Evolutionary conservation across 208 protist genomes (phyloP).

Genomic region (Leishmania turanica): DNA sequence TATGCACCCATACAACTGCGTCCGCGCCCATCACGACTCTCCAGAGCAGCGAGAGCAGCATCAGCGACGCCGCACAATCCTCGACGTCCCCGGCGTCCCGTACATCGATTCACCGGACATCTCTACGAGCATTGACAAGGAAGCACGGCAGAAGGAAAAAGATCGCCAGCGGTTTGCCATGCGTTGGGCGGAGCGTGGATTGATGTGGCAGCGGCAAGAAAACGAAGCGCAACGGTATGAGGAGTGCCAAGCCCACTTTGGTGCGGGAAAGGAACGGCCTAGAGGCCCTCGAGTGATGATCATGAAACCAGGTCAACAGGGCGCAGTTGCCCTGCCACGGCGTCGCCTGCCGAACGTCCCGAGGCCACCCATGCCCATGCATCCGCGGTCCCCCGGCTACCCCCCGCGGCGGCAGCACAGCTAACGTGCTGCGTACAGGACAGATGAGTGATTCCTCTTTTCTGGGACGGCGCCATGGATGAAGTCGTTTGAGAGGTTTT

Average conservation of each 20-base stretch:
- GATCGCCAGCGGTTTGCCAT: conserved; percentile 18
- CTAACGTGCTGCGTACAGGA: neutral
- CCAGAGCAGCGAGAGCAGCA: conserved; percentile 1
- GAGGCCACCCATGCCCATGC: neutral
- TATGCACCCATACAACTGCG: neutral
- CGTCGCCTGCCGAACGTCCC: neutral
- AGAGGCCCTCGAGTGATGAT: neutral
- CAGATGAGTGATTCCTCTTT: neutral
- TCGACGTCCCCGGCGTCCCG: conserved; percentile 28
- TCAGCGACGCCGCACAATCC: conserved; percentile 18
- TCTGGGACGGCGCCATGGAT: neutral
- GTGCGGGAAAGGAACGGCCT: neutral
- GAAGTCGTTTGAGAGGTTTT: neutral
- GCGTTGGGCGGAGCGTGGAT: conserved; percentile 34
- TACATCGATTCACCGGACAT: conserved; percentile 35
- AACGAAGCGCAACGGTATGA: conserved; percentile 27
- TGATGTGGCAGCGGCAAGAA: conserved; percentile 35
- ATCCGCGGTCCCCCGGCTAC: neutral
- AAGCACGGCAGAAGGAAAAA: conserved; percentile 19
- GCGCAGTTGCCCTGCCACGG: neutral
- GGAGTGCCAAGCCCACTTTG: neutral
- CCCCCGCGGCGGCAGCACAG: neutral
- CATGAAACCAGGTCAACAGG: neutral
- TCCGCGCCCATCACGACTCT: neutral
- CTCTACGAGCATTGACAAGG: conserved; percentile 21